phyloP scores from a whole-genome alignment of 257 asterid species.

The Scutellaria minor region DNA sequence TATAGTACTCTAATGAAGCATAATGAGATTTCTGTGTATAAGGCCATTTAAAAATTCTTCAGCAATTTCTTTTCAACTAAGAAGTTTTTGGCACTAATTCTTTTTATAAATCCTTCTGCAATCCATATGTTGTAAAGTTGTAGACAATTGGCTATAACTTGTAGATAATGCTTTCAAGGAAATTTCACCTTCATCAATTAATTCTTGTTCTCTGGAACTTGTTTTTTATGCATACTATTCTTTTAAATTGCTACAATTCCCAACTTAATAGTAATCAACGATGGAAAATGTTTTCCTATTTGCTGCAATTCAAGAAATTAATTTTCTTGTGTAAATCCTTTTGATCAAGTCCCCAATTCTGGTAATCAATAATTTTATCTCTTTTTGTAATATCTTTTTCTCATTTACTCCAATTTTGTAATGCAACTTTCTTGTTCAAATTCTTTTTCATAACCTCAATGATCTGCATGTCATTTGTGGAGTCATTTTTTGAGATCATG shows the following conservation, averaged over 20 bases:
- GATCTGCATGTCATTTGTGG: neutral
- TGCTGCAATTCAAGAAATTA: no score
- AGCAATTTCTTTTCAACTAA: neutral
- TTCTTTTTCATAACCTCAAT: neutral
- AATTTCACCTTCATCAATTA: neutral
- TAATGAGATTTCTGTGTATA: neutral
- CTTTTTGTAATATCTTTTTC: no score
- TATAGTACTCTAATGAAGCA: neutral
- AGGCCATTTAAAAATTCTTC: neutral
- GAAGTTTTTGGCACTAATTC: neutral
- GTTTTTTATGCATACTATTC: neutral
- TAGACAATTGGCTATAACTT: neutral
- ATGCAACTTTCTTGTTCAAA: no score
- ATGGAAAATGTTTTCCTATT: no score
- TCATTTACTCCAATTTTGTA: neutral
- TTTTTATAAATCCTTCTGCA: neutral
- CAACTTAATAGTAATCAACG: no score
- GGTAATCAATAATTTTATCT: no score
- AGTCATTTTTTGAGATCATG: neutral
- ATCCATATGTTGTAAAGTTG: neutral
- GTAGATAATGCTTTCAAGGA: neutral
- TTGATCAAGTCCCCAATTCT: no score
- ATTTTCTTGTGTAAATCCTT: no score
- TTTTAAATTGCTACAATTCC: neutral
- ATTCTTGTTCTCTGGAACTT: neutral